Base-by-base conservation (phyloP, 1,284 basidiomycete species). In the Ustilago xerochloae region DNA sequence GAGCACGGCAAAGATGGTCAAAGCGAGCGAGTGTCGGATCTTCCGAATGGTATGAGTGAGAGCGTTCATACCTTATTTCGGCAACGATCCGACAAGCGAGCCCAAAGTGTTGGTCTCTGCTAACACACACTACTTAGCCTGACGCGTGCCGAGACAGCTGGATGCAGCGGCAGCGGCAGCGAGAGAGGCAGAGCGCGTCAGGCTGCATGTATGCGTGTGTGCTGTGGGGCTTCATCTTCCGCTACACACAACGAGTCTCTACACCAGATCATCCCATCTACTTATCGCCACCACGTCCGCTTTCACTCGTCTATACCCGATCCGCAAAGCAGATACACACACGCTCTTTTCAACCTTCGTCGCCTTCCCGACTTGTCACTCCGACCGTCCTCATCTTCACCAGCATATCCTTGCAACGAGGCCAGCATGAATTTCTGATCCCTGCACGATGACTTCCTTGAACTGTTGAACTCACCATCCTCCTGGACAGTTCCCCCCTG, bases 101-200 rank as follows among this genome's bases (percentile, higher is more conserved):
- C 20, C 15, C 29, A 20, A 56, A 52, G 56, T 65, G 57, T 65
- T 65, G 63, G 51, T 65, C 57, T 59, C 52, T 38, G n/a, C n/a
- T n/a, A n/a, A n/a, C n/a, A n/a, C n/a, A n/a, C n/a, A n/a, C 49
- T 28, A n/a, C 30, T 47, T 28, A 59, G 47, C 0, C 53, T 61
- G 58, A 67, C 64, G 64, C 58, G 49, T 61, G 54, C 33, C 38
- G 33, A 9, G 32, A 47, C 15, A 20, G 39, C 12, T n/a, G 28
- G 13, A 13, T 4, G 43, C 28, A 43, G 28, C 54, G 36, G 28
- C n/a, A 16, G 12, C 10, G 24, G 53, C 50, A 36, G 30, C 15
- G 35, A 13, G 36, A 7, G 16, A 12, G 18, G n/a, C n/a, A n/a
- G 12, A 45, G 36, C 63, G 63, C 63, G 63, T 64, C 56, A 59